These are phyloP conservation scores for Glonium stellatum DNA, from an alignment of 495 filamentous ascomycete genomes.

Conservation along the genomic window DNA sequence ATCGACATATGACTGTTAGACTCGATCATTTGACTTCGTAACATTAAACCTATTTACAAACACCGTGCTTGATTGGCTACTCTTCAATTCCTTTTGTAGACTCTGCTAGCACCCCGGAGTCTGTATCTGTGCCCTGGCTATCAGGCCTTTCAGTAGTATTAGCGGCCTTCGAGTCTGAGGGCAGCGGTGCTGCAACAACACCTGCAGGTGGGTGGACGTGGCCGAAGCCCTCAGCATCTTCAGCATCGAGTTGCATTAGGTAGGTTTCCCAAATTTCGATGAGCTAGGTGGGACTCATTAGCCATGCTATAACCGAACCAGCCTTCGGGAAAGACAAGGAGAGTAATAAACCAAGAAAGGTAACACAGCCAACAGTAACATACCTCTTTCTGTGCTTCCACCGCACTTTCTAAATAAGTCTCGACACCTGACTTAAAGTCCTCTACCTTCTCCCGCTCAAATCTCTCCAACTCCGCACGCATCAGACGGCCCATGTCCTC, in stretches of 20 bases:
- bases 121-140: constrained; percentile 9
- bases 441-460: constrained; percentile 96
- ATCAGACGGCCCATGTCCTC: constrained; percentile 97
- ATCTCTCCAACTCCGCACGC: constrained; percentile 82
- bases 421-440: constrained; percentile 98
- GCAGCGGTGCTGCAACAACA: constrained; percentile 21
- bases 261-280: constrained; percentile 99
- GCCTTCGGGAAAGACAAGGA: not conserved
- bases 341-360: not conserved
- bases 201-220: constrained; percentile 23
- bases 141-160: not conserved
- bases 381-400: constrained; percentile 98
- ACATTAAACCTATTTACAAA: not conserved
- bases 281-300: constrained; percentile 51
- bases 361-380: constrained; percentile 24
- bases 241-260: constrained; percentile 86
- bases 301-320: constrained; percentile 2
- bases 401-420: constrained; percentile 90
- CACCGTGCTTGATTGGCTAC: constrained; percentile 4
- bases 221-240: constrained; percentile 54
- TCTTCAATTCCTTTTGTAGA: constrained; percentile 8
- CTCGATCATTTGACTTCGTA: not conserved
- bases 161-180: not conserved
- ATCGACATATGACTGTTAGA: not conserved
- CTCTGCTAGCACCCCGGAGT: constrained; percentile 8